These are phyloP conservation scores for Golubevia pallescens DNA, from an alignment of 1,284 basidiomycete species.

Conservation along the genomic window DNA sequence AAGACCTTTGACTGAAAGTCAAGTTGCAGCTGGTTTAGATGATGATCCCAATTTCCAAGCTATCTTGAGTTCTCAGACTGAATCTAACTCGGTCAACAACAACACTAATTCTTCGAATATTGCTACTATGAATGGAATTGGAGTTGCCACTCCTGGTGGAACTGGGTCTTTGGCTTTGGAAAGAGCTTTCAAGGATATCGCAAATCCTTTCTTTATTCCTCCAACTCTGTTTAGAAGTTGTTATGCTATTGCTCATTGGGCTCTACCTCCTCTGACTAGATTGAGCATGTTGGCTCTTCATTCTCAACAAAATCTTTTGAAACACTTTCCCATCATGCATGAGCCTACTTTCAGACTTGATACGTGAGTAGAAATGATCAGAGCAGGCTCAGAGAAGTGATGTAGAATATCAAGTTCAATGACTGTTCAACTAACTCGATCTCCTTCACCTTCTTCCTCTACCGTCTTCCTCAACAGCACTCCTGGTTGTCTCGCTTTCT, in stretches of 20 bases:
- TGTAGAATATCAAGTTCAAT: no score
- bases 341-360: constrained; percentile 52
- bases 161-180: constrained; percentile 19
- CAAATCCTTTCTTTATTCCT: constrained; percentile 47
- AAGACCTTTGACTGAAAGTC: no score
- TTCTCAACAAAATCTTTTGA: constrained; percentile 46
- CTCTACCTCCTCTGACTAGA: constrained; percentile 35
- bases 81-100: no score
- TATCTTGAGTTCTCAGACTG: no score
- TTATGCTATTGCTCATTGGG: constrained; percentile 47
- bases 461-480: constrained; percentile 5
- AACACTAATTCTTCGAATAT: no score
- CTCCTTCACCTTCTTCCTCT: no score
- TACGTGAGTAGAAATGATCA: constrained; percentile 15
- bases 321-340: constrained; percentile 47
- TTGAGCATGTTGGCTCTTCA: constrained; percentile 45
- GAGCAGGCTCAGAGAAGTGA: no score
- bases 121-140: no score
- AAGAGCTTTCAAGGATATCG: constrained; percentile 30
- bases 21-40: no score
- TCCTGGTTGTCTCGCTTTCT: constrained; percentile 42
- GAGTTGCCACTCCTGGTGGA: no score
- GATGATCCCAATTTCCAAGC: no score
- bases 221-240: constrained; percentile 39
- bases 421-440: no score